Conservation (phyloP, 352 stramenopile species). For the Globisporangium canariense region DNA sequence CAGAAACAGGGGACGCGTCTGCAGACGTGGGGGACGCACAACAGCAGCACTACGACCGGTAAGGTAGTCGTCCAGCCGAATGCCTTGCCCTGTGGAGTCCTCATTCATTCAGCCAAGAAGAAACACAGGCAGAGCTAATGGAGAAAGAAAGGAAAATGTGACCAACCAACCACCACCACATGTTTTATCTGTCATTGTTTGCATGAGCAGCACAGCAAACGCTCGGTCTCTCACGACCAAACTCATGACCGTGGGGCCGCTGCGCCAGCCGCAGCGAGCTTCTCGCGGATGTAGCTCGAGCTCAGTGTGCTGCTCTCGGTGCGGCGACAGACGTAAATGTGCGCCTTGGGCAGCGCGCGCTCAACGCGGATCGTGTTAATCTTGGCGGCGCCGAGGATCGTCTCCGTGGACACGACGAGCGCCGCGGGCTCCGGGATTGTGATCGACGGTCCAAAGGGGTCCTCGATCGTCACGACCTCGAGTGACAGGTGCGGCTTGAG, state of each 20-base stretch:
- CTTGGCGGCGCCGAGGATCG: slow-evolving; percentile 66
- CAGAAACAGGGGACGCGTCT: slow-evolving; percentile 9
- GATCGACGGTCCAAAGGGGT: slow-evolving; percentile 85
- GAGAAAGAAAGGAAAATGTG: background rate
- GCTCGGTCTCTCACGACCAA: too few species aligned
- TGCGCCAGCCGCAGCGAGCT: slow-evolving; percentile 32
- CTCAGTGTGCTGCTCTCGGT: slow-evolving; percentile 83
- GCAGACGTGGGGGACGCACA: slow-evolving; percentile 10
- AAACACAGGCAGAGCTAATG: background rate
- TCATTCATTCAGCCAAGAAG: background rate
- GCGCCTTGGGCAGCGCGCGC: slow-evolving; percentile 49
- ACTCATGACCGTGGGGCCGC: background rate
- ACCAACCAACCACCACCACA: background rate
- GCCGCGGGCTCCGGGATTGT: slow-evolving; percentile 60
- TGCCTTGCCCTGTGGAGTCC: background rate
- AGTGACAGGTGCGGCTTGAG: slow-evolving; percentile 62
- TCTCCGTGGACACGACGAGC: slow-evolving; percentile 87
- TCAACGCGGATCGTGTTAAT: slow-evolving; percentile 79
- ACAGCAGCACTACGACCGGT: slow-evolving; percentile 13
- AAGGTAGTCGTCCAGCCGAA: background rate
- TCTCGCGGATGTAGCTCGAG: slow-evolving; percentile 77
- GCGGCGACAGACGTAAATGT: slow-evolving; percentile 76
- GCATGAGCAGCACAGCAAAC: background rate
- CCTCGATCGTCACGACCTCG: slow-evolving; percentile 74
- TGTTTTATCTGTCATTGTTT: background rate